Evolutionary conservation across 306 rosid species (phyloP), one percentile per base, ranked within the genome.

Genomic region (Rosa lucieae): DNA sequence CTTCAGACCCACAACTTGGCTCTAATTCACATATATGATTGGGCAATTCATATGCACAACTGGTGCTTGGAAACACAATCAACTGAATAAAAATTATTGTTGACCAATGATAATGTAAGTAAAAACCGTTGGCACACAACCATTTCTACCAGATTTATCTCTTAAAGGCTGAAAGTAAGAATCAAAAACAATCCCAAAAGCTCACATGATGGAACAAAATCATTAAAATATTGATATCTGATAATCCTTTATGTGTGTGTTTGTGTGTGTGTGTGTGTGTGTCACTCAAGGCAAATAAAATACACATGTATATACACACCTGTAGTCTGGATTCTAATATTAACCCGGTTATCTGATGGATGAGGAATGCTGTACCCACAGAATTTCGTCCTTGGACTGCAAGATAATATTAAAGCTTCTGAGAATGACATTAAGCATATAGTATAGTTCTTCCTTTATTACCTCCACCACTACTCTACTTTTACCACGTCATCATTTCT

Each of bases 351-450:
- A 10, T 94, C 97, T 39, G 93, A 94, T 59, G 93, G 98, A 87
- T 94, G 97, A 75, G 98, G 97, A 81, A 90, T 94, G 94, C 89
- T 94, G 82, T 92, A 89, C 18, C 97, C 98, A 66, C 86, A 79
- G 74, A 90, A 94, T 74, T 88, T 62, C 70, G 86, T 88, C 80
- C 94, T 85, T 70, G 94, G 96, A 76, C 94, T 89, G 92, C 88
- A 88, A 85, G 15, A 76, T 6, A 85, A 85, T 58, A 82, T 70
- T 0, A 68, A 8, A 58, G 26, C 1, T 49, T 21, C 61, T 77
- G 12, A 82, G 67, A 17, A 80, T 66, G 40, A 18, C 44, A 47
- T 15, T 49, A 71, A 52, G 39, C 56, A 26, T 68, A 78, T 44
- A 65, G 70, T 66, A 66, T 66, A 35, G 5, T 35, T 32, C 20